Percentiles rank a stretch among this genome's conserved stretches.
Evolutionary conservation across 2,329 filamentous ascomycete species (phyloP).

Genomic region (Epichloe glyceriae): DNA sequence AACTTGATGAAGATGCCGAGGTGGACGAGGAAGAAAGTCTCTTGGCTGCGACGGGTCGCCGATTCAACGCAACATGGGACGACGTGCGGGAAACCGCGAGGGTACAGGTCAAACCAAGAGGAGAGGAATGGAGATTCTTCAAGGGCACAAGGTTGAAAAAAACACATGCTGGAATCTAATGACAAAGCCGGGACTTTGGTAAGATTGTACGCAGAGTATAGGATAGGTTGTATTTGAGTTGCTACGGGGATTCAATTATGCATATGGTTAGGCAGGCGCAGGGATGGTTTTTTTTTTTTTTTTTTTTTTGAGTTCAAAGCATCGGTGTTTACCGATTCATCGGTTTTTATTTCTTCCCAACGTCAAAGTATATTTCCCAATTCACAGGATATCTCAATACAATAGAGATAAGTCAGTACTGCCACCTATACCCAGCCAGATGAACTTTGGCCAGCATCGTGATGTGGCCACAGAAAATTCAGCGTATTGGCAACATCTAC

Average conservation of each 20-base stretch:
- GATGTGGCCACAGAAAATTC: too few relatives aligned
- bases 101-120: slow-evolving; percentile 9
- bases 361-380: too few relatives aligned
- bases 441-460: too few relatives aligned
- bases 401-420: too few relatives aligned
- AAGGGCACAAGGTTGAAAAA: not conserved
- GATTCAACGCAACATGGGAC: slow-evolving; percentile 80
- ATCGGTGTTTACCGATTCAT: not conserved
- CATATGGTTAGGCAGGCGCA: not conserved
- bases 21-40: slow-evolving; percentile 89
- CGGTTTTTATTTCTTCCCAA: not conserved
- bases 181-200: not conserved
- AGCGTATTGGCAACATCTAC: too few relatives aligned
- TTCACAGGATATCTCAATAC: too few relatives aligned
- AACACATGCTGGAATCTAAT: not conserved
- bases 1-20: slow-evolving; percentile 79
- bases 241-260: not conserved
- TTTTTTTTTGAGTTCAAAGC: not conserved
- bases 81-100: slow-evolving; percentile 48
- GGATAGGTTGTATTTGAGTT: not conserved
- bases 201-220: not conserved
- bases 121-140: slow-evolving; percentile 4
- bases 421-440: too few relatives aligned
- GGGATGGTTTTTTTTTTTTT: not conserved
- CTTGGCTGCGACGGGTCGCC: slow-evolving; percentile 66